Evolutionary conservation across 2,329 filamentous ascomycete species (phyloP), one percentile per base, ranked within the genome.

Genomic region (Microdochium trichocladiopsis): DNA sequence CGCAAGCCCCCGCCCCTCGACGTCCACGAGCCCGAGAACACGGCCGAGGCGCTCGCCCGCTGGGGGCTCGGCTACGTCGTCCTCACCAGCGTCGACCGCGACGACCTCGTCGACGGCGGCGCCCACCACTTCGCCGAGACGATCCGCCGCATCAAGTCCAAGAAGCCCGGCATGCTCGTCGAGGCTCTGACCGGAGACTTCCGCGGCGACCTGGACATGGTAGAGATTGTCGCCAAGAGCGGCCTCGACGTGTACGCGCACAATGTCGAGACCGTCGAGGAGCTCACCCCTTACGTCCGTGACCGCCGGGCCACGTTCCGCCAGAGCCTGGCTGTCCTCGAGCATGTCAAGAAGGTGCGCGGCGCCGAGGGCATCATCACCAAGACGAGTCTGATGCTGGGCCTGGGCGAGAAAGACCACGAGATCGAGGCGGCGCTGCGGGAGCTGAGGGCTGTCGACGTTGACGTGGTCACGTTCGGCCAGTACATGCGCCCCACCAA

Each of bases 401-500:
- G 94, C 3, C 73, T 99, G 4, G 94, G 94, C 12, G 94, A 99
- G 78, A 91, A 86, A 24, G 92, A 97, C 62, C 81, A 88, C 18
- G 88, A 97, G 72, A 70, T 99, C 1, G 87, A 84, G 80, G 82
- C 88, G 57, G 83, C 93, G 1, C 71, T 97, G 54, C 81, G 77
- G 67, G 89, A 95, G 67, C 79, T 99, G 12, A 82, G 94, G 53
- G 85, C 85, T 58, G 80, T 84, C 53, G 76, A 88, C 55, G 92
- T 96, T 47, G 94, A 99, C 61, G 90, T 99, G 12, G 91, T 99
- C 53, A 99, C 94, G 0, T 99, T 99, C 61, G 94, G 94, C n/a
- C 94, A 99, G 75, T 99, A 99, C 76, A 99, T 99, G 94, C 89
- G 93, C 11, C 94, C 94, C 2, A 99, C 94, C 4, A 99, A 97